Percentiles rank a stretch among this genome's conserved stretches.
Evolutionary conservation across 257 asterid genomes (phyloP).

Genomic region (Gentiana straminea): DNA sequence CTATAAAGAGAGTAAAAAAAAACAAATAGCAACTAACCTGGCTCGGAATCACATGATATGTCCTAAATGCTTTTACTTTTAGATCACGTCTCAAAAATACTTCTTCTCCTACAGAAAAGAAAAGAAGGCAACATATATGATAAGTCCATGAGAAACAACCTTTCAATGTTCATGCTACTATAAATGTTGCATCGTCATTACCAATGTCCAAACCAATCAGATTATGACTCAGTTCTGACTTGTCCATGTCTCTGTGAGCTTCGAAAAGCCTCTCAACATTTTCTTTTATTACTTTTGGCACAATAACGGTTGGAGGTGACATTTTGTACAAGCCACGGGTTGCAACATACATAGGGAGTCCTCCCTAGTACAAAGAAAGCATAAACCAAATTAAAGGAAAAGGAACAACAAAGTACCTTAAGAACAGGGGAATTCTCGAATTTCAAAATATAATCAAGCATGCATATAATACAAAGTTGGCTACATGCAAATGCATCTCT

Average conservation of each 20-base stretch:
- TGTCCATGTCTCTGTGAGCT: conserved; percentile 94
- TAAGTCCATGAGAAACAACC: background rate
- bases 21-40: conserved; percentile 37
- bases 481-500: too few relatives aligned
- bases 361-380: conserved; percentile 46
- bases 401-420: too few relatives aligned
- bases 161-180: background rate
- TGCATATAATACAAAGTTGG: too few relatives aligned
- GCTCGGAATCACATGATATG: conserved; percentile 83
- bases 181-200: conserved; percentile 21
- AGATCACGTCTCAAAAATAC: conserved; percentile 61
- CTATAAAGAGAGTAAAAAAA: too few relatives aligned
- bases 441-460: too few relatives aligned
- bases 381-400: too few relatives aligned
- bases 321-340: conserved; percentile 79
- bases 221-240: conserved; percentile 72
- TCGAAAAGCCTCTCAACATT: conserved; percentile 81
- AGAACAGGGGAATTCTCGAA: too few relatives aligned
- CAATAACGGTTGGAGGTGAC: conserved; percentile 79
- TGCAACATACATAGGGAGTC: conserved; percentile 95
- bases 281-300: conserved; percentile 64
- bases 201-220: conserved; percentile 91
- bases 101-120: conserved; percentile 66
- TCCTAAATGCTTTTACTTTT: conserved; percentile 77
- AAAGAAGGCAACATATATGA: background rate